Base-by-base conservation (phyloP, 495 filamentous ascomycete genomes). In the Neurospora tetrasperma region DNA sequence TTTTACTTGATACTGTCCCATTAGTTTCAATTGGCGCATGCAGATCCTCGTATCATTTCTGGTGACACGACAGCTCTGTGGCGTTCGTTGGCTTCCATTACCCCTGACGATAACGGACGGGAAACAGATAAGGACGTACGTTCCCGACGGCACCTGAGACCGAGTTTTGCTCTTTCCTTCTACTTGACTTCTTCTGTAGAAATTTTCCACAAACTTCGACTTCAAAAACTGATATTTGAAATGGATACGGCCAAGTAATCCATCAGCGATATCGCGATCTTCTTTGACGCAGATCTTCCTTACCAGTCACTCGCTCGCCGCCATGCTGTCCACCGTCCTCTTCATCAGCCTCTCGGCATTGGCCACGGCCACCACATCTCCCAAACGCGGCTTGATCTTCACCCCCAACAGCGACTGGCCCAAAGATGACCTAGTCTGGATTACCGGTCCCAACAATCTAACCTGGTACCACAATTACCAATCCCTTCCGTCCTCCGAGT, bases 401-500 rank as follows among this genome's bases (percentile, higher is more conserved):
- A 80, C 90, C 69, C 79, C 85, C 43, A 81, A 75, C 12, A 42
- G 75, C 0, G 71, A 81, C 9, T 78, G 84, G 73, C 82, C 84
- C 27, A 42, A 72, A 5, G 89, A 91, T 76, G 86, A 89, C 78
- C 70, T 79, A 1, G 80, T 86, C 54, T 90, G 88, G 86, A 77
- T 80, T 48, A 72, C 76, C 4, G 44, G 77, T 5, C 73, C 69
- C 69, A 83, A 82, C 42, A 85, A 86, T 73, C 74, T 92, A 69
- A 89, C 87, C 9, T 92, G 90, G 90, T 92, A 92, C 81, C 90
- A 91, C 84, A 91, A 90, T 82, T 92, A 91, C 80, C 74, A 74
- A 9, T 78, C 80, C 54, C 75, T 77, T 18, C 85, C 86, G 35
- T 84, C 88, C 0, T 43, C 79, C 6, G 76, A 77, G 23, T 66